phyloP scores from a whole-genome alignment of 148 eudicot genomes.

The Dianthus caryophyllus region DNA sequence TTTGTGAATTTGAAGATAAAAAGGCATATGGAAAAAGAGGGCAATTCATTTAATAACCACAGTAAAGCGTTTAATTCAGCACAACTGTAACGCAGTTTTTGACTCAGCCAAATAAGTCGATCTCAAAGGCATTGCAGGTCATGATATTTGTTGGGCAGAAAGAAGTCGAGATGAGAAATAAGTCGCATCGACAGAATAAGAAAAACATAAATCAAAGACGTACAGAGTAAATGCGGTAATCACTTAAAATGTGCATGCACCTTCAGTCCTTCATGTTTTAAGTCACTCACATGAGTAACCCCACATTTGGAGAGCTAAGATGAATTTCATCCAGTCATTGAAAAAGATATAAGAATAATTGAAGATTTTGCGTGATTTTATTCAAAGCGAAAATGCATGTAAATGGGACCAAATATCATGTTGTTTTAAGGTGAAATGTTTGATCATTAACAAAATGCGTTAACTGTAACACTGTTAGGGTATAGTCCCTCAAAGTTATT shows the following conservation, averaged over 20 bases:
- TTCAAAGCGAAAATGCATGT: background rate
- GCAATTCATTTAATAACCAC: background rate
- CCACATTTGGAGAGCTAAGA: conserved; percentile 8
- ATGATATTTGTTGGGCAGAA: background rate
- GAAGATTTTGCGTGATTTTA: conserved; percentile 1
- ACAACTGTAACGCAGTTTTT: background rate
- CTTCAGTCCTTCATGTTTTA: conserved; percentile 11
- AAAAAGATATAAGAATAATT: conserved; percentile 1
- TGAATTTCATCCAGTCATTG: conserved; percentile 1
- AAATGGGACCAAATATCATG: conserved; percentile 17
- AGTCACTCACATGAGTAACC: conserved; percentile 1
- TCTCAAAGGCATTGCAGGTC: background rate
- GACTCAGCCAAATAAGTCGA: background rate
- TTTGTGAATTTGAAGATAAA: too few species aligned
- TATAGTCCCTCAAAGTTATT: conserved; percentile 6
- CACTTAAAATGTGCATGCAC: conserved; percentile 4
- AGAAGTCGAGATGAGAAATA: background rate
- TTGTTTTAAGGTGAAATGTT: conserved; percentile 5
- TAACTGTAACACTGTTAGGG: conserved; percentile 2
- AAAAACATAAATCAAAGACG: too few species aligned
- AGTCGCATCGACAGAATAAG: too few species aligned
- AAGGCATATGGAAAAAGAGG: background rate
- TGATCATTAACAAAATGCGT: background rate
- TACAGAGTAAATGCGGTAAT: conserved; percentile 4
- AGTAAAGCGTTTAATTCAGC: background rate